These are phyloP conservation scores for Ganoderma lucidum DNA, from an alignment of 1,284 basidiomycete species.

Conservation along the genomic window DNA sequence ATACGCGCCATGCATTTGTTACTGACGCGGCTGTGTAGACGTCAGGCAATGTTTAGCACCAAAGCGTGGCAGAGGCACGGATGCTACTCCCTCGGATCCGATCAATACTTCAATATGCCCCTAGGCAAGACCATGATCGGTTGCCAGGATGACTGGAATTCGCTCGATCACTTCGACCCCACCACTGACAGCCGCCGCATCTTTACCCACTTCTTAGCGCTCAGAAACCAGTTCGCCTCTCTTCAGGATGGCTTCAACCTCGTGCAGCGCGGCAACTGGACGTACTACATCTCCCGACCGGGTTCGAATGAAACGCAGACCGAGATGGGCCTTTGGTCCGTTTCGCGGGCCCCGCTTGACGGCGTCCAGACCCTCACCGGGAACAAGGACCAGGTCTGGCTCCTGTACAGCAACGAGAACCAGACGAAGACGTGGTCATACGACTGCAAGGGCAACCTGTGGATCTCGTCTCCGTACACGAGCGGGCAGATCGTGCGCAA, in stretches of 20 bases:
- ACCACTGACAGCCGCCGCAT: conserved; percentile 79
- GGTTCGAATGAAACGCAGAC: conserved; percentile 84
- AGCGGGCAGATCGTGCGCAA: conserved; percentile 73
- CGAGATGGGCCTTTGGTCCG: conserved; percentile 89
- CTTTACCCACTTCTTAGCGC: conserved; percentile 75
- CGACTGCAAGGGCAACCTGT: conserved; percentile 62
- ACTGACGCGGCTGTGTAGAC: conserved; percentile 53
- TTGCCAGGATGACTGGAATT: conserved; percentile 89
- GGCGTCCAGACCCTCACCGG: conserved; percentile 65
- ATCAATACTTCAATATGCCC: conserved; percentile 91
- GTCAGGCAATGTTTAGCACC: conserved; percentile 88
- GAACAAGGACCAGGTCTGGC: conserved; percentile 75
- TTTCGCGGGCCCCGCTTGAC: conserved; percentile 69
- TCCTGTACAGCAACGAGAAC: conserved; percentile 89
- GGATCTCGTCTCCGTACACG: conserved; percentile 82
- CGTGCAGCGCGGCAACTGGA: conserved; percentile 85
- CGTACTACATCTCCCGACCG: conserved; percentile 75
- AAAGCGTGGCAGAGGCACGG: conserved; percentile 92
- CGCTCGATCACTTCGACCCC: conserved; percentile 92
- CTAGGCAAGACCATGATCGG: conserved; percentile 80
- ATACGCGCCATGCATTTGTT: background rate
- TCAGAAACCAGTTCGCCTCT: conserved; percentile 73
- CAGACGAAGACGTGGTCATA: conserved; percentile 67
- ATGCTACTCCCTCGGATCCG: conserved; percentile 88
- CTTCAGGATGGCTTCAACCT: conserved; percentile 89